Conservation (phyloP, 305 asterid species). For the Striga hermonthica region DNA sequence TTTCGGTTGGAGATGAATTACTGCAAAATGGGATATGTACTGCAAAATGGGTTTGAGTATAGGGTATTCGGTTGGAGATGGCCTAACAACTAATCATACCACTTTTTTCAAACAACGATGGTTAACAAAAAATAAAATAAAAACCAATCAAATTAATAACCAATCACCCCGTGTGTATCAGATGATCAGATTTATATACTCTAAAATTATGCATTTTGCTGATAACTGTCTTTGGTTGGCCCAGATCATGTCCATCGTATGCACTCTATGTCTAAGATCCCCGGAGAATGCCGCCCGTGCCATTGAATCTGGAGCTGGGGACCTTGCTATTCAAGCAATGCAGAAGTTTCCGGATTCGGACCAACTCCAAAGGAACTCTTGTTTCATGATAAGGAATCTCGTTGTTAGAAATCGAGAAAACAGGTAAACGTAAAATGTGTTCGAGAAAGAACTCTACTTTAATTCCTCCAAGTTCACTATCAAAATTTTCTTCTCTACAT, state of each 20-base stretch:
- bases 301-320: conserved; percentile 92
- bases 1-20: no score
- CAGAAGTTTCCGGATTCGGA: conserved; percentile 69
- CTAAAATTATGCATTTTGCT: not conserved
- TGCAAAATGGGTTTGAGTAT: no score
- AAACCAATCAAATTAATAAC: no score
- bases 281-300: conserved; percentile 80
- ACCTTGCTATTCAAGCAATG: conserved; percentile 82
- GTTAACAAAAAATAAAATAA: no score
- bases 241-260: conserved; percentile 71
- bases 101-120: no score
- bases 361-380: conserved; percentile 68
- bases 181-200: no score
- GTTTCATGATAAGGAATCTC: conserved; percentile 92
- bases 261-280: conserved; percentile 75
- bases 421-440: conserved; percentile 47
- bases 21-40: no score
- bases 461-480: no score
- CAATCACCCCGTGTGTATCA: no score
- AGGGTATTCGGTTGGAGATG: no score
- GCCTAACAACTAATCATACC: no score
- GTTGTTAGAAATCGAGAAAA: conserved; percentile 86
- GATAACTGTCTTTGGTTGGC: conserved; percentile 18
- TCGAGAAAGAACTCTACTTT: not conserved
- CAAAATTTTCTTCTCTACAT: conserved; percentile 30